Evolutionary conservation across 2,329 filamentous ascomycete genomes (phyloP).

Genomic region (Aspergillus sp.): DNA sequence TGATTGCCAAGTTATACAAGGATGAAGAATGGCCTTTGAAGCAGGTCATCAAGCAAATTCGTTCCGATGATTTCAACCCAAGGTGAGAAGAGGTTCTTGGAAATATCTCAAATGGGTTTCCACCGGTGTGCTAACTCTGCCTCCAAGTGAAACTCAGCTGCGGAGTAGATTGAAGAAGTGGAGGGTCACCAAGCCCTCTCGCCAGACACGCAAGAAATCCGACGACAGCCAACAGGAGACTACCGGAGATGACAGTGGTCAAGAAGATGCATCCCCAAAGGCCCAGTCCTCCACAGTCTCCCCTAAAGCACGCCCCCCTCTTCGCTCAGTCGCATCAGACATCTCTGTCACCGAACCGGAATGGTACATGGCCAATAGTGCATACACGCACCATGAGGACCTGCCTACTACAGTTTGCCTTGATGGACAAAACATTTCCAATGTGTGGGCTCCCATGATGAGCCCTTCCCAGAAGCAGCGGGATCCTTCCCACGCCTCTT

Average conservation of each 20-base stretch:
- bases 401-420: slow-evolving; percentile 14
- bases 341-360: slow-evolving; percentile 15
- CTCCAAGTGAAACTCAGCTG: slow-evolving; percentile 45
- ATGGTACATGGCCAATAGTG: slow-evolving; percentile 21
- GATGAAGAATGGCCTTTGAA: slow-evolving; percentile 50
- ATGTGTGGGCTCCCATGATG: slow-evolving; percentile 24
- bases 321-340: slow-evolving; percentile 9
- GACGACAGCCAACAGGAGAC: slow-evolving; percentile 21
- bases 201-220: slow-evolving; percentile 45
- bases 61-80: slow-evolving; percentile 45
- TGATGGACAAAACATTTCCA: slow-evolving; percentile 16
- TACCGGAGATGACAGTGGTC: slow-evolving; percentile 24
- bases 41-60: slow-evolving; percentile 48
- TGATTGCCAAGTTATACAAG: slow-evolving; percentile 46
- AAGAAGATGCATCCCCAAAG: slow-evolving; percentile 22
- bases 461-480: slow-evolving; percentile 27
- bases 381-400: slow-evolving; percentile 13
- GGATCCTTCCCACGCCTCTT: slow-evolving; percentile 23
- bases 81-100: slow-evolving; percentile 34
- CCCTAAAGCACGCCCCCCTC: slow-evolving; percentile 12
- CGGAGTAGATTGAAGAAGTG: slow-evolving; percentile 49
- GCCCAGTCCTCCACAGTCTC: slow-evolving; percentile 15
- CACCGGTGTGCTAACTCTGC: slow-evolving; percentile 7
- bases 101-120: neutral
- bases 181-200: slow-evolving; percentile 48